phyloP scores from a whole-genome alignment of 768 basidiomycete species.

The Lactarius vividus region DNA sequence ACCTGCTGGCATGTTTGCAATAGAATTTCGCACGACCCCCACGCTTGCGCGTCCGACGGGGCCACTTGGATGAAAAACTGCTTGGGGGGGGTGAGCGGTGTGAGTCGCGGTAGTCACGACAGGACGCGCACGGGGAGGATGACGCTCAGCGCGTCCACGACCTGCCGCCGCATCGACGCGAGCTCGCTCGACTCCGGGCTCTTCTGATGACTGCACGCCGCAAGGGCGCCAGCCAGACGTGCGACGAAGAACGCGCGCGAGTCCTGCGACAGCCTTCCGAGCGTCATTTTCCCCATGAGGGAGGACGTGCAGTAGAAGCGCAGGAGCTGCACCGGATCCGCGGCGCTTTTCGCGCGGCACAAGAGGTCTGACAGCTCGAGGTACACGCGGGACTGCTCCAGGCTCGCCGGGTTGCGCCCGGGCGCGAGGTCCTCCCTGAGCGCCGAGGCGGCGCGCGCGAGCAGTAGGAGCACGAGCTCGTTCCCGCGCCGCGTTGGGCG shows the following conservation, averaged over 20 bases:
- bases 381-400: conserved; percentile 42
- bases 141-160: conserved; percentile 41
- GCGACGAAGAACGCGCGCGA: conserved; percentile 48
- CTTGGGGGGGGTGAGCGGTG: conserved; percentile 25
- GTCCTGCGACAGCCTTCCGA: conserved; percentile 44
- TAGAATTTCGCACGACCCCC: conserved; percentile 41
- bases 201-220: conserved; percentile 38
- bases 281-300: conserved; percentile 44
- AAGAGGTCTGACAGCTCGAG: conserved; percentile 47
- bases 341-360: conserved; percentile 41
- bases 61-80: conserved; percentile 35
- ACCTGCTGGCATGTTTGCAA: conserved; percentile 46
- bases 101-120: no score
- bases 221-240: conserved; percentile 45
- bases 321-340: conserved; percentile 46
- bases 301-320: conserved; percentile 48
- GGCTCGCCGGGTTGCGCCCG: conserved; percentile 33
- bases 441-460: conserved; percentile 37
- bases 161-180: conserved; percentile 42
- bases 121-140: no score
- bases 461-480: conserved; percentile 41
- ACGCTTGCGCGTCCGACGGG: conserved; percentile 33
- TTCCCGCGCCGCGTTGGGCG: conserved; percentile 28
- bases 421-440: conserved; percentile 35
- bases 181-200: conserved; percentile 34